Base-by-base conservation (phyloP, 495 filamentous ascomycete genomes). In the Rhypophila decipiens region DNA sequence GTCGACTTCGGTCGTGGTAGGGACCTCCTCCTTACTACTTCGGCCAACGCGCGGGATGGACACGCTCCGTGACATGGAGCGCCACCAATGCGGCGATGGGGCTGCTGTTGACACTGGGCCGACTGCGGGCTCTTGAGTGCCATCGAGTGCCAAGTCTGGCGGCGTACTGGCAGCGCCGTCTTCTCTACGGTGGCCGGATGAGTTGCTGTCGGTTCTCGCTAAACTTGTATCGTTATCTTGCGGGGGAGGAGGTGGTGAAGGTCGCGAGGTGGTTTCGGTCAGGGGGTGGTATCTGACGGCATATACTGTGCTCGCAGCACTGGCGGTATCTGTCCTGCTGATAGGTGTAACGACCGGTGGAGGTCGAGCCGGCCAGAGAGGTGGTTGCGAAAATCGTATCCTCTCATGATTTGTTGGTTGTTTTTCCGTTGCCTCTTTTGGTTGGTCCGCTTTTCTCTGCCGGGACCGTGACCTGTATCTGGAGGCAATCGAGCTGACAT, bases 281-380 rank as follows among this genome's bases (percentile, higher is more conserved):
- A 84, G 74, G n/a, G 86, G 77, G 50, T 91, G 85, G 58, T 94
- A 90, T 39, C 83, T 81, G 41, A 96, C 77, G 46, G 84, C 81
- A 55, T 96, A 95, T 12, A 93, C 79, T 2, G 90, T 96, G 63
- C 87, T 93, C 37, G 83, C 71, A 15, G 72, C 70, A 33, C 72
- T 76, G 13, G 81, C 78, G 2, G 85, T 87, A 53, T 94, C 86
- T n/a, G 81, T 79, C 46, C 86, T 76, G 56, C 86, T 90, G 47
- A 88, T 66, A 1, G 87, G 86, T 9, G 87, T 87, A 2, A 78
- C 73, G 41, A 75, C 74, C n/a, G 75, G 74, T 2, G 78, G 72
- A 2, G 86, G 85, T 22, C 79, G 78, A 20, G 81, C 76, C 17
- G 83, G 78, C 60, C 75, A 79, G 9, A 76, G 55, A 4, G 71